Percentiles rank a stretch among this genome's conserved stretches.
phyloP scores from a whole-genome alignment of 257 asterid species.

The Plectranthus barbatus region DNA sequence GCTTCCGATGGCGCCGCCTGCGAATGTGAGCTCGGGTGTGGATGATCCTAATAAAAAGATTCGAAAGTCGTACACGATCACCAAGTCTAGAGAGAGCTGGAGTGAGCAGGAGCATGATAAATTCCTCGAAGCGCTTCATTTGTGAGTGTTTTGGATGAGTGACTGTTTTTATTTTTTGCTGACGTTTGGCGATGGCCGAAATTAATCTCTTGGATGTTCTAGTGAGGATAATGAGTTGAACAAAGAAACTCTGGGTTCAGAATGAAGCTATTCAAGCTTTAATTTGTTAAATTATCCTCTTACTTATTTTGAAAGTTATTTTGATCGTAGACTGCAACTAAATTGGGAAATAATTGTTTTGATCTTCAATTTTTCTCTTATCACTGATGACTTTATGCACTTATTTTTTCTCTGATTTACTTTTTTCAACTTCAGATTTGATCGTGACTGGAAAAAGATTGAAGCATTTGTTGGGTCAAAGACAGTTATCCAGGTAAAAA shows the following conservation, averaged over 20 bases:
- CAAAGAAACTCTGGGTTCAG: neutral
- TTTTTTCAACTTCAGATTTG: constrained; percentile 48
- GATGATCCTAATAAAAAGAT: constrained; percentile 72
- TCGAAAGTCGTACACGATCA: constrained; percentile 80
- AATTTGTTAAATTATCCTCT: too few relatives aligned
- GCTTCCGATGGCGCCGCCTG: constrained; percentile 17
- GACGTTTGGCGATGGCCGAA: neutral
- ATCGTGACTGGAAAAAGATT: constrained; percentile 92
- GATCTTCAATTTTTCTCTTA: neutral
- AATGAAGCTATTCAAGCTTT: neutral
- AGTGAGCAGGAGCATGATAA: constrained; percentile 88
- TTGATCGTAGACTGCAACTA: neutral
- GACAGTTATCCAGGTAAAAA: constrained; percentile 75
- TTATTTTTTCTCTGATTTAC: neutral
- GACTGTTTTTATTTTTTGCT: neutral
- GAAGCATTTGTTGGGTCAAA: constrained; percentile 95
- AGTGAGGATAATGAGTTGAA: neutral
- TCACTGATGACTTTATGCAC: neutral
- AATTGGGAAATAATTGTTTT: neutral
- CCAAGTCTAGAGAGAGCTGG: constrained; percentile 96
- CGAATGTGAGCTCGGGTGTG: constrained; percentile 21
- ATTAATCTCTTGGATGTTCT: neutral
- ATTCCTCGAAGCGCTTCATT: constrained; percentile 53
- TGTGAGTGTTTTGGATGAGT: constrained; percentile 19
- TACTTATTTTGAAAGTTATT: neutral